These are phyloP conservation scores for Fusarium luffae DNA, from an alignment of 2,329 filamentous ascomycete species.

Conservation along the genomic window DNA sequence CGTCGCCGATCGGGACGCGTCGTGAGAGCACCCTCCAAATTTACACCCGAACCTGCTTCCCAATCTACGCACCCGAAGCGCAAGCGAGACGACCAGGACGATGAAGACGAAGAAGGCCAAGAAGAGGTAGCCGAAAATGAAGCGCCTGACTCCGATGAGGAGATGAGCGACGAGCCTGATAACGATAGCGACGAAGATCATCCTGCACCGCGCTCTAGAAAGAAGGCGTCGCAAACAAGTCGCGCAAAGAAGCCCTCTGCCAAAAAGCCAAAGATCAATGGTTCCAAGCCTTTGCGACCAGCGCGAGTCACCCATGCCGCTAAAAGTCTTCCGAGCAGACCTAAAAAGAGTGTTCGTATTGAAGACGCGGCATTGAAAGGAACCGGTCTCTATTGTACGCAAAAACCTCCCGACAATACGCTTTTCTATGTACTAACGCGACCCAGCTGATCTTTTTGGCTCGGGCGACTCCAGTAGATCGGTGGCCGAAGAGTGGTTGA, in stretches of 20 bases:
- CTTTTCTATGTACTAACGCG: slow-evolving; percentile 35
- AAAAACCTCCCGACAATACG: background rate
- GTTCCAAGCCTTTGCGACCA: slow-evolving; percentile 54
- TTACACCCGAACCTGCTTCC: slow-evolving; percentile 60
- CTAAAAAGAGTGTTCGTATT: slow-evolving; percentile 66
- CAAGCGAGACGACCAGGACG: slow-evolving; percentile 64
- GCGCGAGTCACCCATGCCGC: slow-evolving; percentile 51
- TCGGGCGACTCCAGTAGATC: slow-evolving; percentile 67
- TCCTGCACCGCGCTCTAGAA: slow-evolving; percentile 52
- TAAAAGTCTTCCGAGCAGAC: slow-evolving; percentile 60
- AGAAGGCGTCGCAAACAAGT: slow-evolving; percentile 58
- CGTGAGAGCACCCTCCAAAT: slow-evolving; percentile 69
- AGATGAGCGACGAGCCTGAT: slow-evolving; percentile 58
- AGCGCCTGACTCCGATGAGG: slow-evolving; percentile 60
- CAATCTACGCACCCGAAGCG: slow-evolving; percentile 64
- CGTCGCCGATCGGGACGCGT: slow-evolving; percentile 77
- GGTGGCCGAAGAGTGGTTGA: slow-evolving; percentile 70
- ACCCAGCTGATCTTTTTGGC: slow-evolving; percentile 70
- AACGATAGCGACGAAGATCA: slow-evolving; percentile 61
- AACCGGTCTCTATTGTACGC: slow-evolving; percentile 66
- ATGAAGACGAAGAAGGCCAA: slow-evolving; percentile 45
- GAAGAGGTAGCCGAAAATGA: slow-evolving; percentile 58
- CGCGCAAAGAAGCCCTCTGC: slow-evolving; percentile 66
- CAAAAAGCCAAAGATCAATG: slow-evolving; percentile 74
- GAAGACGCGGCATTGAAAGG: slow-evolving; percentile 61